Evolutionary conservation across 2,329 filamentous ascomycete species (phyloP), one percentile per base, ranked within the genome.

Genomic region (Scedosporium boydii): DNA sequence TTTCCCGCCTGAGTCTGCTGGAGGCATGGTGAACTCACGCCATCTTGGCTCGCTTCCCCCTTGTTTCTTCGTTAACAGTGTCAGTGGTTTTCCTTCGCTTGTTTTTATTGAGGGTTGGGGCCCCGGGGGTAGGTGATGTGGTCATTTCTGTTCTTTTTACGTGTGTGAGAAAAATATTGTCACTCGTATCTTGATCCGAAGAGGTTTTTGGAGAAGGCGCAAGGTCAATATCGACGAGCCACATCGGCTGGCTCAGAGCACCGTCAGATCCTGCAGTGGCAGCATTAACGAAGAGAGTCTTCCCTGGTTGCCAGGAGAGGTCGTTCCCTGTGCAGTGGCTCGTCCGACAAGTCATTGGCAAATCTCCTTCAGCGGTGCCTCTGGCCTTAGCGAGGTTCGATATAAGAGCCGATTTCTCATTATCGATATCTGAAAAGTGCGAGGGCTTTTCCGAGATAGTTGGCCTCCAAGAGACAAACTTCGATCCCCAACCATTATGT

Each of bases 211-310:
- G 10, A 38, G 34, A 38, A 38, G 34, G 4, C 1, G 34, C 10
- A 23, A 85, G 70, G 27, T 79, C 75, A 5, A 84, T 63, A 10
- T 83, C 77, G 4, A 86, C 70, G 2, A 85, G 18, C 81, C 81
- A 87, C 0, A 82, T 79, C 16, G 77, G 68, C 51, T 87, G 81
- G 9, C 71, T 66, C 10, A 76, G 73, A n/a, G 69, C 63, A 18
- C 78, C 75, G 6, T 70, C 64, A 2, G 74, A 67, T 3, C 79
- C 75, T 71, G 83, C 74, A 27, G 86, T 79, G 0, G 82, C 74
- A 1, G 81, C 82, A 68, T 86, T 86, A 7, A 85, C 75, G 65
- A 85, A 82, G 4, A 84, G 68, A 0, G 82, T 84, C 63, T 83
- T 74, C 38, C 71, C 70, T 2, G 77, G 78, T 6, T 41, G 53